Evolutionary conservation across 2,329 filamentous ascomycete species (phyloP), one percentile per base, ranked within the genome.

Genomic region (Escovopsis sp.): DNA sequence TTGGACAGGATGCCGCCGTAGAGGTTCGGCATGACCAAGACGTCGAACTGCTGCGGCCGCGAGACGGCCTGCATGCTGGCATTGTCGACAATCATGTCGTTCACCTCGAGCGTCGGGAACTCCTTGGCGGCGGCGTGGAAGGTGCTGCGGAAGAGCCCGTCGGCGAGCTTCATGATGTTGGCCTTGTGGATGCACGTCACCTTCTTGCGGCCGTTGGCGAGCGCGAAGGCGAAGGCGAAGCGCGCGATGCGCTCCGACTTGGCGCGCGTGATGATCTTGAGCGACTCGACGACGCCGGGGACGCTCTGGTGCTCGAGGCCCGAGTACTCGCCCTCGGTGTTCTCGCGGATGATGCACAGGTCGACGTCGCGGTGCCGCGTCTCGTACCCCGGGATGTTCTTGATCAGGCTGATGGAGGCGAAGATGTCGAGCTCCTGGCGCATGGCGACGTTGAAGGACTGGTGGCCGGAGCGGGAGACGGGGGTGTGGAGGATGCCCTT

Each of bases 41-140:
- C 90, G 61, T 98, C 90, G 58, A 98, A 98, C 65, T 98, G 90
- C 68, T 96, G 90, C 43, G 90, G 90, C 48, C 76, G 74, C 48
- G 84, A 87, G 49, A 98, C 90, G 58, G 86, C 92, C 71, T 98
- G 90, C 90, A 98, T 98, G 55, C 84, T 93, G 54, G 90, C 90
- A 65, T 98, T 98, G 69, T 98, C 90, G 63, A 98, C 90, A 62
- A 98, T 98, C 88, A 98, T 94, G 68, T 98, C 90, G 70, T 92
- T 92, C 57, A 79, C 80, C 70, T 94, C 83, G 50, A 98, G 72
- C 43, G 84, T 92, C 41, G 90, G 88, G 69, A 90, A 98, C 61
- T 94, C 85, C 69, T 92, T 82, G 47, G 86, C 83, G 48, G 90
- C 78, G 54, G 78, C 72, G 70, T 93, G 85, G 73, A 96, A 92